Base-by-base conservation (phyloP, 2,329 filamentous ascomycete genomes). In the Fusarium duplospermum region DNA sequence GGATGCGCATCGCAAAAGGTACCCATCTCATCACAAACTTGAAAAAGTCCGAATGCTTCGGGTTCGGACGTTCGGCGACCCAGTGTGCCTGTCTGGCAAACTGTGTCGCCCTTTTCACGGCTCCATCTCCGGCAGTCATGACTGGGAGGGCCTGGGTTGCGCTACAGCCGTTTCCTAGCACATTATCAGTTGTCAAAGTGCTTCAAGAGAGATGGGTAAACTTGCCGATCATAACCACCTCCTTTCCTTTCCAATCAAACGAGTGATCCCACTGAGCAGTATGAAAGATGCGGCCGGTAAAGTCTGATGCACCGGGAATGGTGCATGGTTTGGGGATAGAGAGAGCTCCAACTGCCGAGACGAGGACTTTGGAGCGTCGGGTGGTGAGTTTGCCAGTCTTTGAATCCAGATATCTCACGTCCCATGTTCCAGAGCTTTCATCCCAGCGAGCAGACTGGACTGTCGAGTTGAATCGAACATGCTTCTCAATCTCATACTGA, bases 21-120 rank as follows among this genome's bases (percentile, higher is more conserved):
- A 76, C 40, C 70, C 69, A 78, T 67, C 42, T 77, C 77, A 73
- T 80, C 2, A 31, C 61, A 74, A 57, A 76, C 33, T 65, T 80
- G 67, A 76, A 81, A 27, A 60, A 42, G 45, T 31, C 2, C 0
- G 78, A 77, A 47, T 79, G 79, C 5, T 47, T 56, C 2, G 74
- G 69, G 13, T 80, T 79, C 9, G 68, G 71, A 1, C 76, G 73
- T 13, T 79, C 72, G 0, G 70, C 38, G 0, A 89, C 80, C 80
- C 85, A 89, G 67, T 89, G 87, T 6, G 87, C 80, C 77, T 88
- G 86, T 10, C 86, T 84, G n/a, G 80, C 83, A 71, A 89, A 88
- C 58, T 89, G 86, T 0, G 82, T 84, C 24, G 87, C 78, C 27
- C 80, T 82, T 22, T 78, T 81, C 11, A 82, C 84, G 6, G 82